Evolutionary conservation across 2,329 filamentous ascomycete species (phyloP).

Genomic region (Aspergillus aculeatinus): DNA sequence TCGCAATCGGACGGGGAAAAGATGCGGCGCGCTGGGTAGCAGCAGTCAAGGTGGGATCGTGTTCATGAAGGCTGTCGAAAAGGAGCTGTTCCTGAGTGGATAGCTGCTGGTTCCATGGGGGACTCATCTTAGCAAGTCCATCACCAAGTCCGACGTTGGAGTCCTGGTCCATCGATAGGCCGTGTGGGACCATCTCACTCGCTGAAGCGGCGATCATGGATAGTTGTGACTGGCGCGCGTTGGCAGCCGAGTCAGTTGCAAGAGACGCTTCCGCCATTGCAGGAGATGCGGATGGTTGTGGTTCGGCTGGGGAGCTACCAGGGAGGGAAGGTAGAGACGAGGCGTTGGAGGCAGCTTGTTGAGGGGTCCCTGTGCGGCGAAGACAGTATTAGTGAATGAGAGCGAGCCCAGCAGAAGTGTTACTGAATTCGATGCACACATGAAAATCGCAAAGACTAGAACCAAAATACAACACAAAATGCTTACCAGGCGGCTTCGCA

Average conservation of each 20-base stretch:
- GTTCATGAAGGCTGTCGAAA: conserved; percentile 42
- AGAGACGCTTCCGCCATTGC: conserved; percentile 33
- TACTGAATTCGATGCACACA: not conserved
- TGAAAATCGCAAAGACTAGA: not conserved
- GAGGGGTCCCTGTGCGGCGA: conserved; percentile 28
- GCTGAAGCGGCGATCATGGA: conserved; percentile 49
- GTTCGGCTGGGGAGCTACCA: conserved; percentile 31
- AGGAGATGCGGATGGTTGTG: conserved; percentile 36
- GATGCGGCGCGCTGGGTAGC: conserved; percentile 41
- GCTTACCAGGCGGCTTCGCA: conserved; percentile 25
- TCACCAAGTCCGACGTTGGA: conserved; percentile 25
- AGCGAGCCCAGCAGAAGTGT: not conserved
- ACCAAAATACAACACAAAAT: not conserved
- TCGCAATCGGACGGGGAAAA: conserved; percentile 44
- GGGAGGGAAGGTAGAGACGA: conserved; percentile 34
- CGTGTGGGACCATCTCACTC: conserved; percentile 46
- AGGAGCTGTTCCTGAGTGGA: conserved; percentile 41
- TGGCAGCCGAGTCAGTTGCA: conserved; percentile 36
- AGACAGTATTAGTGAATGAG: conserved; percentile 1
- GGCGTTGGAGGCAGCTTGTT: conserved; percentile 27
- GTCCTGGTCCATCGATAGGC: conserved; percentile 37
- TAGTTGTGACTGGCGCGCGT: conserved; percentile 43
- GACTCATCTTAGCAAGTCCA: conserved; percentile 30
- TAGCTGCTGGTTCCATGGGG: conserved; percentile 37
- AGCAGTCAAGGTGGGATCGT: conserved; percentile 40